phyloP scores from a whole-genome alignment of 805 yeast species.

The Cyberlindnera veronae region DNA sequence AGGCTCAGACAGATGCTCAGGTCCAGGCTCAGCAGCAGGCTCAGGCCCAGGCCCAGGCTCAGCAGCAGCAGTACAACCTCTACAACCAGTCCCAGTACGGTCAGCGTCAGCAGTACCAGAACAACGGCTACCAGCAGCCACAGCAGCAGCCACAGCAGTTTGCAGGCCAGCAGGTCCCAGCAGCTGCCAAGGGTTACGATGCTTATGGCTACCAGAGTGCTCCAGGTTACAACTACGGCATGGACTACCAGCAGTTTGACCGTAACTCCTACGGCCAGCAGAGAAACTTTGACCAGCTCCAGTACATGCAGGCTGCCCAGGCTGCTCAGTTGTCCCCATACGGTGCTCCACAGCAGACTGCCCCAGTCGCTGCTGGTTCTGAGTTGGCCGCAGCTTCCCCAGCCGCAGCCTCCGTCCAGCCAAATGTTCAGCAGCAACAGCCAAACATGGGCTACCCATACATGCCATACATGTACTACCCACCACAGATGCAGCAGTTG shows the following conservation, averaged over 20 bases:
- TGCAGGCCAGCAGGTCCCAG: constrained; percentile 20
- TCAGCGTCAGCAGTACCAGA: constrained; percentile 6
- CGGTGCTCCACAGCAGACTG: constrained; percentile 27
- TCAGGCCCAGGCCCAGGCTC: constrained; percentile 21
- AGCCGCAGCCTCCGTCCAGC: constrained; percentile 28
- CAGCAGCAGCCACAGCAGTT: constrained; percentile 19
- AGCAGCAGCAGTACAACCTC: constrained; percentile 18
- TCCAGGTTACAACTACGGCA: constrained; percentile 16
- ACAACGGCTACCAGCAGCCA: constrained; percentile 14
- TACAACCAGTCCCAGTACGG: constrained; percentile 19
- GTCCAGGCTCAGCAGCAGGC: constrained; percentile 18
- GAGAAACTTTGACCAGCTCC: constrained; percentile 12
- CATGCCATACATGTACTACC: constrained; percentile 25
- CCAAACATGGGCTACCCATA: constrained; percentile 12
- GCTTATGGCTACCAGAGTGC: constrained; percentile 22
- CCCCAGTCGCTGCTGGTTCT: constrained; percentile 15
- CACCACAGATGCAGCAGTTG: constrained; percentile 18
- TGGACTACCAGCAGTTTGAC: constrained; percentile 15
- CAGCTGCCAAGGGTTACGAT: constrained; percentile 34
- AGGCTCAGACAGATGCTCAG: constrained; percentile 6
- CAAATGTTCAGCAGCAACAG: constrained; percentile 23
- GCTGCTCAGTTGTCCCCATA: constrained; percentile 18
- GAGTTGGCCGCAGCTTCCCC: constrained; percentile 27
- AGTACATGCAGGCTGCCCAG: no score
- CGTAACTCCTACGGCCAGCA: constrained; percentile 12